These are phyloP conservation scores for Aureobasidium sp. DNA, from an alignment of 2,329 filamentous ascomycete species.

Conservation along the genomic window DNA sequence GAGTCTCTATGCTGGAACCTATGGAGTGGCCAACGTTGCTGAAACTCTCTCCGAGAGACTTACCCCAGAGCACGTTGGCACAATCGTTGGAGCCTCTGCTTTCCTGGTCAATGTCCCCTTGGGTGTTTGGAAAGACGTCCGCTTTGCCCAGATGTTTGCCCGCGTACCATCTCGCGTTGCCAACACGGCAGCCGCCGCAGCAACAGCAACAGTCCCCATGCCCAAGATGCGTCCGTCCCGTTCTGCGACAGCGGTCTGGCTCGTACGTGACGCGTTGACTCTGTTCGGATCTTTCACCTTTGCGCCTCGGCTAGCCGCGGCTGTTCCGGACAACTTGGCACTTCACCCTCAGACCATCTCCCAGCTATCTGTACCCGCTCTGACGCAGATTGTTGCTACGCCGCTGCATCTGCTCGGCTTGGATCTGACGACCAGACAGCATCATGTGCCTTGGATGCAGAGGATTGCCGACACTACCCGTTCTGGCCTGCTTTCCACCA, in stretches of 20 bases:
- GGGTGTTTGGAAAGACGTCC: conserved; percentile 28
- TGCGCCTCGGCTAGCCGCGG: conserved; percentile 23
- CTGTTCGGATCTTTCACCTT: conserved; percentile 28
- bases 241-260: conserved; percentile 25
- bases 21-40: conserved; percentile 25
- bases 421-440: conserved; percentile 23
- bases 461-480: conserved; percentile 20
- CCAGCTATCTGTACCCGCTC: conserved; percentile 27
- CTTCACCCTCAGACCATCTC: conserved; percentile 21
- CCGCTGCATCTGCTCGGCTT: conserved; percentile 27
- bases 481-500: conserved; percentile 21
- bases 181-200: conserved; percentile 2
- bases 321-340: conserved; percentile 21
- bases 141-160: conserved; percentile 27
- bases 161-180: conserved; percentile 6
- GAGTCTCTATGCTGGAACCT: conserved; percentile 28
- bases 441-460: conserved; percentile 1
- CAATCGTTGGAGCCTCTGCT: conserved; percentile 25
- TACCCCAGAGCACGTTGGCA: conserved; percentile 18
- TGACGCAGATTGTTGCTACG: conserved; percentile 27
- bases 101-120: conserved; percentile 26
- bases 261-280: conserved; percentile 28
- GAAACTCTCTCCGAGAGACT: conserved; percentile 21
- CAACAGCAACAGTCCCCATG: conserved; percentile 12
- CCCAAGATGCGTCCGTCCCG: conserved; percentile 10